phyloP scores from a whole-genome alignment of 2,329 filamentous ascomycete species.

The Volutella citrinella region DNA sequence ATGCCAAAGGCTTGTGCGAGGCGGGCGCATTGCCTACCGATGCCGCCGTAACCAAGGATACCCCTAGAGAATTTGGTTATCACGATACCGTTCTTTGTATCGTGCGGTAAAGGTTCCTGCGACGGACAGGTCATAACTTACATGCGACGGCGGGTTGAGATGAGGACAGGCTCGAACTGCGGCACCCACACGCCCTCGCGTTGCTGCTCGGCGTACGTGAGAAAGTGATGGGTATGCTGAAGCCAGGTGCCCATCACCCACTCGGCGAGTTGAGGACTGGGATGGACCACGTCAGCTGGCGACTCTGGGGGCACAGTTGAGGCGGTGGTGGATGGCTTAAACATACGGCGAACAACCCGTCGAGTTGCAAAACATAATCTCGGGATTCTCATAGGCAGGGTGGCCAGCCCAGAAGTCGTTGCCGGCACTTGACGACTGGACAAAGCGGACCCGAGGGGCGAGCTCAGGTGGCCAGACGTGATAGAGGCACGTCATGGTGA shows the following conservation, averaged over 20 bases:
- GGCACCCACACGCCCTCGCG: constrained; percentile 26
- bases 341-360: constrained; percentile 43
- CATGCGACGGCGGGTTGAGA: constrained; percentile 35
- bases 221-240: constrained; percentile 30
- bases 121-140: too few species aligned
- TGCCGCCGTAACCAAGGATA: constrained; percentile 44
- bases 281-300: too few species aligned
- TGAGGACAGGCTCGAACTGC: constrained; percentile 13
- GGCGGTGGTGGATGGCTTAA: too few species aligned
- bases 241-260: constrained; percentile 39
- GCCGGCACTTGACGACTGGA: constrained; percentile 45
- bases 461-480: constrained; percentile 28
- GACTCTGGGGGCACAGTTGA: too few species aligned
- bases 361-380: constrained; percentile 37
- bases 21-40: constrained; percentile 41
- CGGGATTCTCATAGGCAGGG: constrained; percentile 30
- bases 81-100: too few species aligned
- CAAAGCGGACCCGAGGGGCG: constrained; percentile 37
- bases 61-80: too few species aligned
- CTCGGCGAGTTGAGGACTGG: constrained; percentile 39
- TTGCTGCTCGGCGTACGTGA: constrained; percentile 27
- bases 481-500: constrained; percentile 37
- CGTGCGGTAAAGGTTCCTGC: too few species aligned
- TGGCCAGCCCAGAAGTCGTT: constrained; percentile 39
- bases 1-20: constrained; percentile 61